Percentiles rank a stretch among this genome's conserved stretches.
Conservation (phyloP, 2,329 filamentous ascomycete species). For the Colletotrichum ledebouriae region DNA sequence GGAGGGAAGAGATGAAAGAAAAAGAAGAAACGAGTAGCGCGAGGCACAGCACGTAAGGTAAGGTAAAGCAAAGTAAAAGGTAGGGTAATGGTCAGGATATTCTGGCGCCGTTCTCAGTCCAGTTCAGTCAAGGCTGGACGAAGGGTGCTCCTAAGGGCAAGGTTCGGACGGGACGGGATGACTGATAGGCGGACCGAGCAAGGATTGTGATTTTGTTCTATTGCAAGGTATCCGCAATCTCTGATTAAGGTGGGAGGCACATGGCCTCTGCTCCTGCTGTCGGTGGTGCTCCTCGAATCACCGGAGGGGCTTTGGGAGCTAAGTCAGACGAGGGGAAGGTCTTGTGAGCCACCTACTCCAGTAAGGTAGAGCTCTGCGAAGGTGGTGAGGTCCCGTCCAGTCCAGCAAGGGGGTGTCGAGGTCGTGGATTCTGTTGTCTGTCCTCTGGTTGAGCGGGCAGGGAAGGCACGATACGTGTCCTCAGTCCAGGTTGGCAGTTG, state of each 20-base stretch:
- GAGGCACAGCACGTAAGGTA: conserved; percentile 6
- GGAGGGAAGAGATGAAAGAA: conserved; percentile 26
- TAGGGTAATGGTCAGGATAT: conserved; percentile 39
- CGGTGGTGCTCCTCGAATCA: conserved; percentile 22
- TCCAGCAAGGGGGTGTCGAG: conserved; percentile 17
- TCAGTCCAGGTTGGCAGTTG: conserved; percentile 18
- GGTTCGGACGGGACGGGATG: conserved; percentile 28
- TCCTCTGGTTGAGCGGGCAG: not conserved
- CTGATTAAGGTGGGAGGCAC: conserved; percentile 31
- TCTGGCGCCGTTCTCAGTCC: conserved; percentile 28
- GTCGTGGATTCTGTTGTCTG: conserved; percentile 3
- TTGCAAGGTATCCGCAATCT: conserved; percentile 38
- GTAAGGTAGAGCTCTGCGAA: too few relatives aligned
- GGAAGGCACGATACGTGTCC: conserved; percentile 10
- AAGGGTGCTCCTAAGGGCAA: conserved; percentile 15
- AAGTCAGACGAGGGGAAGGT: conserved; percentile 15
- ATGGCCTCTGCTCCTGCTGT: conserved; percentile 31
- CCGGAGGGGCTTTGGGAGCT: not conserved
- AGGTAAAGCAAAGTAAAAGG: too few relatives aligned
- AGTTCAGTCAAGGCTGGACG: conserved; percentile 18
- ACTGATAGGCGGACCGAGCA: conserved; percentile 11
- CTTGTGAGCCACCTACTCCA: not conserved
- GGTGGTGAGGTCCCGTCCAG: not conserved
- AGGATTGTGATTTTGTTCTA: conserved; percentile 22
- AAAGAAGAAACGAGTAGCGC: conserved; percentile 19